Evolutionary conservation across 257 asterid species (phyloP).

Genomic region (Solanum dulcamara): DNA sequence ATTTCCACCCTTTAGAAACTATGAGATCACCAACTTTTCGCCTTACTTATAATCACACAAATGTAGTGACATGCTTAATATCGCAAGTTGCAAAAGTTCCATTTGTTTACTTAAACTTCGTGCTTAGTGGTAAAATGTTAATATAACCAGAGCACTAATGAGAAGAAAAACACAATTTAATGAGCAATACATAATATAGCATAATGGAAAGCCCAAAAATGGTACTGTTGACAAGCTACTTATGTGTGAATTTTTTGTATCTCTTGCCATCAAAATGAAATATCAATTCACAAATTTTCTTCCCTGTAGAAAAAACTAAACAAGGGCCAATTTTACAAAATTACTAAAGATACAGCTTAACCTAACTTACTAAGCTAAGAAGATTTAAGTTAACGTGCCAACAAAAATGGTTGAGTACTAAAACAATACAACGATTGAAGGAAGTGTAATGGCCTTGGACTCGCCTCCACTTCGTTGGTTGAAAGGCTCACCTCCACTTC

Average conservation of each 20-base stretch:
- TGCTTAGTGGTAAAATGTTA: neutral
- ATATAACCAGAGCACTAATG: neutral
- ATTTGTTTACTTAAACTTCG: neutral
- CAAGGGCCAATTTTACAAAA: neutral
- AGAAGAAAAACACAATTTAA: neutral
- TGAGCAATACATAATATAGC: neutral
- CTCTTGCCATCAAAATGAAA: neutral
- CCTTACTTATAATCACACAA: neutral
- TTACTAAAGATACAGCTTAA: neutral
- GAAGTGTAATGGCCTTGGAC: neutral
- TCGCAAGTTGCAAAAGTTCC: no score
- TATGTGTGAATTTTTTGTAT: neutral
- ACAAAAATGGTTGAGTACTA: neutral
- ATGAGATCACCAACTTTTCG: no score
- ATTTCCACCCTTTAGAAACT: neutral
- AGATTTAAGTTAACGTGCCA: neutral
- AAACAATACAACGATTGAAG: neutral
- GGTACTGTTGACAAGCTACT: neutral
- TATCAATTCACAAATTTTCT: neutral
- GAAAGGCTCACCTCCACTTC: conserved; percentile 73
- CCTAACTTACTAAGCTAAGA: conserved; percentile 8
- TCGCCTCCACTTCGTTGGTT: conserved; percentile 1
- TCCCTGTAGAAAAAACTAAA: neutral
- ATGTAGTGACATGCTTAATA: neutral
- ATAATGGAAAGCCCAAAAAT: neutral